Percentiles rank a stretch among this genome's conserved stretches.
Conservation (phyloP, 116 monocot species). For the Dioscorea cayenensis region DNA sequence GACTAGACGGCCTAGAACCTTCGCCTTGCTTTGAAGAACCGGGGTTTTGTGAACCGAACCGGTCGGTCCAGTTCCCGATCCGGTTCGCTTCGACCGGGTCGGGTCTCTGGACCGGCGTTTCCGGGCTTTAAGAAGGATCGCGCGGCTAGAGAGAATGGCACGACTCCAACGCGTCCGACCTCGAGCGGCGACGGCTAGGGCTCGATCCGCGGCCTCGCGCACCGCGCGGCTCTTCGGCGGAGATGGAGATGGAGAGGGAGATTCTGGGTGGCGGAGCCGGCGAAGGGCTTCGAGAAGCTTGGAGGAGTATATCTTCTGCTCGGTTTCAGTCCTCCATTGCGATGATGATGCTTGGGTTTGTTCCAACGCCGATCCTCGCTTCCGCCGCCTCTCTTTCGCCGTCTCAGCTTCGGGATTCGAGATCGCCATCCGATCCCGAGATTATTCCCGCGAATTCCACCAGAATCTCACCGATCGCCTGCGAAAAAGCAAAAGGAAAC, state of each 20-base stretch:
- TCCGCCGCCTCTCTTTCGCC: constrained; percentile 21
- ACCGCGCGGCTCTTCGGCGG: constrained; percentile 18
- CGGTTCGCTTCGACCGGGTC: too few species aligned
- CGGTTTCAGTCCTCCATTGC: constrained; percentile 35
- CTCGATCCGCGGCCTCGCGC: constrained; percentile 51
- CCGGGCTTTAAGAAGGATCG: constrained; percentile 23
- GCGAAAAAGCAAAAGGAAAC: background rate
- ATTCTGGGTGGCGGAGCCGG: constrained; percentile 18
- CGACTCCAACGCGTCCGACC: constrained; percentile 73
- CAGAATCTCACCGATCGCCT: background rate
- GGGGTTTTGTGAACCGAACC: constrained; percentile 4
- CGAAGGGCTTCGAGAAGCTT: constrained; percentile 72
- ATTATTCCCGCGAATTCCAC: background rate
- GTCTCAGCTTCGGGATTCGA: background rate
- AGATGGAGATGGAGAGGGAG: background rate
- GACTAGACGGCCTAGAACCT: constrained; percentile 48
- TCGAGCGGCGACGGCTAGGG: constrained; percentile 42
- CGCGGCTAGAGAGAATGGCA: constrained; percentile 35
- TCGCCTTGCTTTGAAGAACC: constrained; percentile 33
- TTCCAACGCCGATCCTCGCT: constrained; percentile 8
- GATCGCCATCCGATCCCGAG: background rate
- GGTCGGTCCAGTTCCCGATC: too few species aligned
- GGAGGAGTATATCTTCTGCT: constrained; percentile 52
- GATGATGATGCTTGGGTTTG: constrained; percentile 3
- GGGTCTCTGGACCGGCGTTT: constrained; percentile 7